A percentile compares a stretch with the other conserved stretches of the same genome.
Conservation (phyloP, 192 early-diverging fungal genomes). For the Entrophospora sp. region DNA sequence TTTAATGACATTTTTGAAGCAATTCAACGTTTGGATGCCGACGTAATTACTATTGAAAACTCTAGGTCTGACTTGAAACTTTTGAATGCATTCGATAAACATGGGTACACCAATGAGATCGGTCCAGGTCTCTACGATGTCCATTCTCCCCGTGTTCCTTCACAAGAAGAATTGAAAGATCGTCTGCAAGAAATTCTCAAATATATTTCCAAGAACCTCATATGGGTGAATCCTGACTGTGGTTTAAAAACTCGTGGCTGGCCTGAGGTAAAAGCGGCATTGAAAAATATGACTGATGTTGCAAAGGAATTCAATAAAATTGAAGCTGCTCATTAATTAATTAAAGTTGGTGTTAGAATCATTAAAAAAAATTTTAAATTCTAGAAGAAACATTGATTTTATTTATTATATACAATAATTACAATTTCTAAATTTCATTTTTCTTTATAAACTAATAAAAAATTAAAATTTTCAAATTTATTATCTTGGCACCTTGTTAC, state of each 20-base stretch:
- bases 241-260: constrained; percentile 96
- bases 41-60: constrained; percentile 98
- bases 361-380: no score
- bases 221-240: constrained; percentile 99
- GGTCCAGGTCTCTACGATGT: constrained; percentile 98
- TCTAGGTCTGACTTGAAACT: constrained; percentile 97
- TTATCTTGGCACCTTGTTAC: no score
- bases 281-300: constrained; percentile 79
- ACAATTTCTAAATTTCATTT: no score
- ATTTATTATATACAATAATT: no score
- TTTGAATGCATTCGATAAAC: constrained; percentile 72
- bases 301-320: constrained; percentile 42
- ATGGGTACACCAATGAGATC: constrained; percentile 82
- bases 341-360: no score
- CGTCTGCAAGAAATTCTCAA: constrained; percentile 69
- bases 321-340: no score
- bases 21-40: constrained; percentile 87
- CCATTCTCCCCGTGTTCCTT: constrained; percentile 94
- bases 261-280: constrained; percentile 84
- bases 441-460: no score
- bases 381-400: no score
- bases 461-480: no score
- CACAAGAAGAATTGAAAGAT: constrained; percentile 77
- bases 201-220: constrained; percentile 68
- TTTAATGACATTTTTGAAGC: constrained; percentile 98